A percentile compares a stretch with the other conserved stretches of the same genome.
These are phyloP conservation scores for Cucurbita moschata DNA, from an alignment of 306 rosid species.

Conservation along the genomic window DNA sequence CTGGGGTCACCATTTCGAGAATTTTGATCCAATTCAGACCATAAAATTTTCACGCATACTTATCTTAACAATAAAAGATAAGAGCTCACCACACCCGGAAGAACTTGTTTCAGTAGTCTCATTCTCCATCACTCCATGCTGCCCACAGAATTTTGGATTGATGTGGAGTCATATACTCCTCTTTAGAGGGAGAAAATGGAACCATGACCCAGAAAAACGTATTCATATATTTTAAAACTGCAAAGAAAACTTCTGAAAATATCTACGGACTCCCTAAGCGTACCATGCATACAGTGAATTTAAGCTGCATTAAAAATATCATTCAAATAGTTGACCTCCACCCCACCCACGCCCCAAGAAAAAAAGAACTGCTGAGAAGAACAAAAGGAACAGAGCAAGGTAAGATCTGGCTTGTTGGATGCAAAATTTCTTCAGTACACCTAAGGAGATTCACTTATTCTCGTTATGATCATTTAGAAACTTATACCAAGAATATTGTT, in stretches of 20 bases:
- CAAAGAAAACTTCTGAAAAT: conserved; percentile 16
- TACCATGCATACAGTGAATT: not conserved
- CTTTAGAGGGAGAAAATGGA: conserved; percentile 33
- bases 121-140: conserved; percentile 92
- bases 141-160: conserved; percentile 82
- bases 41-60: conserved; percentile 10
- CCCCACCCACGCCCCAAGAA: not conserved
- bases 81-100: conserved; percentile 97
- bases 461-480: not conserved
- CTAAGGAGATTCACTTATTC: not conserved
- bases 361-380: not conserved
- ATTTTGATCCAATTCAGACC: conserved; percentile 35
- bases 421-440: not conserved
- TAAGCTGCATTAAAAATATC: not conserved
- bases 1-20: conserved; percentile 95
- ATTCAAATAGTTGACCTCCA: not conserved
- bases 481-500: not conserved
- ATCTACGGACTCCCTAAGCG: not conserved
- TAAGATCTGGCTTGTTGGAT: not conserved
- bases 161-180: conserved; percentile 63
- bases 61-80: conserved; percentile 31
- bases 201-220: conserved; percentile 20
- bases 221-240: conserved; percentile 24
- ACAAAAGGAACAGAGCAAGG: not conserved
- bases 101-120: conserved; percentile 99